Conservation (phyloP, 768 basidiomycete species). For the Holtermannia corniformis region DNA sequence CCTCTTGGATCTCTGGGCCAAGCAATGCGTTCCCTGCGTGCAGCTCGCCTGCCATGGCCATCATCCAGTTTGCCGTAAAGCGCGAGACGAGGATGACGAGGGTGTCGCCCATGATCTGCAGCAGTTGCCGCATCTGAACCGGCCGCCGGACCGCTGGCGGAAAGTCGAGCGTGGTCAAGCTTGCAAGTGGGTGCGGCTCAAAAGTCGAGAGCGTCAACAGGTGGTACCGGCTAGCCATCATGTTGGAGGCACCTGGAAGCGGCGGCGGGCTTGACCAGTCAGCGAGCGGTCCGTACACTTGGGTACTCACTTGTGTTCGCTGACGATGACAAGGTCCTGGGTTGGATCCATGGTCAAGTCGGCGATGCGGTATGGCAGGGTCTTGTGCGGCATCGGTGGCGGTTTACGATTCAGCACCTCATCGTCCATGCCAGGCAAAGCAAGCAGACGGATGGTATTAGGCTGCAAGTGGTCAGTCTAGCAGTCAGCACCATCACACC, state of each 20-base stretch:
- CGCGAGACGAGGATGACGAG: constrained; percentile 48
- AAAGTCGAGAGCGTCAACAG: constrained; percentile 31
- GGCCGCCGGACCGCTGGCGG: constrained; percentile 15
- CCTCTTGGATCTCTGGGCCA: constrained; percentile 37
- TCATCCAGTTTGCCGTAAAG: constrained; percentile 31
- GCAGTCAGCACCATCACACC: not conserved
- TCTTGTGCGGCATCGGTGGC: constrained; percentile 13
- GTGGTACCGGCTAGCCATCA: constrained; percentile 26
- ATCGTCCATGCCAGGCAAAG: constrained; percentile 30
- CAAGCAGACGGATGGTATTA: constrained; percentile 22
- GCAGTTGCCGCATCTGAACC: constrained; percentile 27
- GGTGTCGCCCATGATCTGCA: constrained; percentile 53
- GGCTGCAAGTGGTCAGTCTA: constrained; percentile 8
- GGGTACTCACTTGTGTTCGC: constrained; percentile 44
- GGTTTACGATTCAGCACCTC: constrained; percentile 12
- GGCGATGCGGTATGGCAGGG: constrained; percentile 29
- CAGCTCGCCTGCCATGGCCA: constrained; percentile 20
- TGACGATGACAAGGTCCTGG: constrained; percentile 54
- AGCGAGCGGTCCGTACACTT: constrained; percentile 44
- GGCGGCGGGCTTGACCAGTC: constrained; percentile 42
- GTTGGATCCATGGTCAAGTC: constrained; percentile 52
- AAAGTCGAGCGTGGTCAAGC: constrained; percentile 25
- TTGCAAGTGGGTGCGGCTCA: constrained; percentile 31
- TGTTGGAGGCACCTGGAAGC: constrained; percentile 16
- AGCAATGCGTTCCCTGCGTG: constrained; percentile 5